Conservation (phyloP, 2,329 filamentous ascomycete genomes). For the Fusarium liriodendri region DNA sequence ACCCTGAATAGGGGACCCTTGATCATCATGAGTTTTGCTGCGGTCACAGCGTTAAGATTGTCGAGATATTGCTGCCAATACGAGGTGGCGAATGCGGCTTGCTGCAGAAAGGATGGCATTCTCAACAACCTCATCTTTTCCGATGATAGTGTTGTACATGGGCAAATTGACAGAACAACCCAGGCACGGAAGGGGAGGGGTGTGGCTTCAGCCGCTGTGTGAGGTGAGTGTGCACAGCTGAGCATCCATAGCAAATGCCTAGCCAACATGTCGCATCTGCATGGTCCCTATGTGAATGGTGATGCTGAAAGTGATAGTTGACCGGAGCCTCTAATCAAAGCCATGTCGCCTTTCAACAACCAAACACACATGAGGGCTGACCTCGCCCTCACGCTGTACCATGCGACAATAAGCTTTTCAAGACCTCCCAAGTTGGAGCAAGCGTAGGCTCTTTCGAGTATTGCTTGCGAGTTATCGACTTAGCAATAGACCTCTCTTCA, state of each 20-base stretch:
- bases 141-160: conserved; percentile 5
- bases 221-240: background rate
- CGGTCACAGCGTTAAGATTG: background rate
- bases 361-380: background rate
- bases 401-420: background rate
- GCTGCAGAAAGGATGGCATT: background rate
- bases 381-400: background rate
- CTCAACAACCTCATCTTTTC: background rate
- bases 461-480: background rate
- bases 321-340: background rate
- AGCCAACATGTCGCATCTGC: background rate
- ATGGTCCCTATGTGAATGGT: background rate
- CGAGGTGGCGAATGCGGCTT: conserved; percentile 8
- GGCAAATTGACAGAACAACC: background rate
- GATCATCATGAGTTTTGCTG: conserved; percentile 1
- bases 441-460: background rate
- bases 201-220: background rate
- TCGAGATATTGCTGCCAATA: conserved; percentile 4
- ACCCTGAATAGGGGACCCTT: conserved; percentile 30
- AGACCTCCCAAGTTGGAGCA: background rate
- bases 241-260: background rate
- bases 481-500: background rate
- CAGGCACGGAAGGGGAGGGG: conserved; percentile 12
- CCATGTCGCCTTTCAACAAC: background rate
- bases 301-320: background rate